phyloP scores from a whole-genome alignment of 208 protist species.

The Leishmania major region DNA sequence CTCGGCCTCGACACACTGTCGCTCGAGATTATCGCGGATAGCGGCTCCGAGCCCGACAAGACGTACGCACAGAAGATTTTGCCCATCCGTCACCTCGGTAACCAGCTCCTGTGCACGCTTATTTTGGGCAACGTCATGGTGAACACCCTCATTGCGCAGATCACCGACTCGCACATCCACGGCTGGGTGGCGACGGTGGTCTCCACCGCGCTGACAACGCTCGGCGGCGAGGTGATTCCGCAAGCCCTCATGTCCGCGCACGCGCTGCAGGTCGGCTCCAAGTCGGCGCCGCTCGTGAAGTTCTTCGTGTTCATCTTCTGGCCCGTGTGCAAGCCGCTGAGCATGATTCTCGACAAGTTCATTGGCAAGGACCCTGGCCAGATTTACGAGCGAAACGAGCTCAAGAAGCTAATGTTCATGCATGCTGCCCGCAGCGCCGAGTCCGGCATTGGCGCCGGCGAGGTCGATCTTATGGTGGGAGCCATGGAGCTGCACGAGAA shows the following conservation, averaged over 20 bases:
- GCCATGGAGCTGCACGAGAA: constrained; percentile 96
- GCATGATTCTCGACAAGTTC: constrained; percentile 89
- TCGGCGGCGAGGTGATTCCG: constrained; percentile 96
- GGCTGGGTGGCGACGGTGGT: constrained; percentile 90
- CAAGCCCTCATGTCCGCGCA: constrained; percentile 95
- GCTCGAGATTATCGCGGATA: constrained; percentile 93
- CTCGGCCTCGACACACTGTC: constrained; percentile 94
- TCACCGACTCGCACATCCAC: constrained; percentile 90
- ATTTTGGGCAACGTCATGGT: constrained; percentile 97
- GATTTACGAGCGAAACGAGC: constrained; percentile 95
- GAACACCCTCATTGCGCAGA: constrained; percentile 95
- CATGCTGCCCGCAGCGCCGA: constrained; percentile 88
- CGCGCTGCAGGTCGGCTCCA: constrained; percentile 92
- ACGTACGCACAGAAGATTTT: constrained; percentile 93
- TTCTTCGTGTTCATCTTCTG: constrained; percentile 95
- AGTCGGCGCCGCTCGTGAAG: constrained; percentile 90
- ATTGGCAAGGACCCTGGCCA: constrained; percentile 95
- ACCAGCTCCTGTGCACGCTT: constrained; percentile 96
- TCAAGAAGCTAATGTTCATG: constrained; percentile 97
- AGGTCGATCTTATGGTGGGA: constrained; percentile 93
- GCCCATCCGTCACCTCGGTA: constrained; percentile 94
- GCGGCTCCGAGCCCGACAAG: constrained; percentile 88
- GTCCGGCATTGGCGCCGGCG: constrained; percentile 84
- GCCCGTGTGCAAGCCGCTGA: constrained; percentile 94
- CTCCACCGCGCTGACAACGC: constrained; percentile 93